These are phyloP conservation scores for Coemansia javaensis DNA, from an alignment of 192 early-diverging fungal species.

Conservation along the genomic window DNA sequence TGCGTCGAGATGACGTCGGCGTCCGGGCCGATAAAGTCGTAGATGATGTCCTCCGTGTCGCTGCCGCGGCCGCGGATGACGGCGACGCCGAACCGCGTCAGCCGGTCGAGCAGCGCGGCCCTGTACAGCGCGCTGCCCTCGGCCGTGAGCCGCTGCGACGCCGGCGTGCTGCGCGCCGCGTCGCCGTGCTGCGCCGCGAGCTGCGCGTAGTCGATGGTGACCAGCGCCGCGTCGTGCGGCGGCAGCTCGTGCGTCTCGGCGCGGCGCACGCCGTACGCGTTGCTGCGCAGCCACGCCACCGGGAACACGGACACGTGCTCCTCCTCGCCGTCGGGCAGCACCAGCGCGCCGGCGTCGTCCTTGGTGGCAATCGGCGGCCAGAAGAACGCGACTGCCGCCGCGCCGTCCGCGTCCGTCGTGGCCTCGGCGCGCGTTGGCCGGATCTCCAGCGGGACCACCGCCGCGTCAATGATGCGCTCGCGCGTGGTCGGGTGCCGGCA, in stretches of 20 bases:
- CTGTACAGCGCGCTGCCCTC: conserved; percentile 21
- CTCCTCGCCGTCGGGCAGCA: conserved; percentile 15
- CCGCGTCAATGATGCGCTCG: conserved; percentile 47
- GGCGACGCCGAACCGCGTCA: conserved; percentile 42
- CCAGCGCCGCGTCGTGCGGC: conserved; percentile 27
- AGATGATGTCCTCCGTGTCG: conserved; percentile 49
- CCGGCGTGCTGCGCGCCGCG: background rate
- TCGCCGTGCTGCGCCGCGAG: conserved; percentile 7
- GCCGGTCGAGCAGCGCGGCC: conserved; percentile 18
- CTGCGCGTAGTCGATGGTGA: conserved; percentile 37
- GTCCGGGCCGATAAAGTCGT: conserved; percentile 43
- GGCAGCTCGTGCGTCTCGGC: conserved; percentile 24
- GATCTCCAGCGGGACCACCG: conserved; percentile 40
- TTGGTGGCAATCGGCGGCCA: conserved; percentile 45
- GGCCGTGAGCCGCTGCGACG: background rate
- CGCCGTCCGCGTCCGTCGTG: conserved; percentile 1
- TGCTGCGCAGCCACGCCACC: conserved; percentile 34
- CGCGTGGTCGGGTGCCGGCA: conserved; percentile 40
- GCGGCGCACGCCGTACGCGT: conserved; percentile 39
- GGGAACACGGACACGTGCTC: conserved; percentile 35
- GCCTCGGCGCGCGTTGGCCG: conserved; percentile 29
- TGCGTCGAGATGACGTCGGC: conserved; percentile 47
- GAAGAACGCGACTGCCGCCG: conserved; percentile 22
- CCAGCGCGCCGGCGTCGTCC: conserved; percentile 28
- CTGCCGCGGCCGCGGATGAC: conserved; percentile 42